Percentiles rank a stretch among this genome's conserved stretches.
phyloP scores from a whole-genome alignment of 73 alveolate genomes.

The Paramecium pentaurelia region DNA sequence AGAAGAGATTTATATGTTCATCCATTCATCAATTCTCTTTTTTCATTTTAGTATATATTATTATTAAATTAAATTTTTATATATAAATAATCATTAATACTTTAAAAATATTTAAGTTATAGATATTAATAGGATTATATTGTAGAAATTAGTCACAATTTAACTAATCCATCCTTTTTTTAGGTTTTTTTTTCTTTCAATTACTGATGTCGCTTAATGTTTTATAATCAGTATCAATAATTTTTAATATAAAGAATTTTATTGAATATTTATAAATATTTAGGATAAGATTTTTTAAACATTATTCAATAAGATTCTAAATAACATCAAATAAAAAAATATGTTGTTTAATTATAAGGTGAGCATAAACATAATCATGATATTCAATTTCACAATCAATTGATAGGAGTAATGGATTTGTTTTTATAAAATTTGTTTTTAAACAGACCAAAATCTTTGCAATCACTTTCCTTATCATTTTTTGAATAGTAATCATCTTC shows the following conservation, averaged over 20 bases:
- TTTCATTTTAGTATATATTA: too few species aligned
- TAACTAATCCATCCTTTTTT: background rate
- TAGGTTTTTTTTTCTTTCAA: background rate
- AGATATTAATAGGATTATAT: background rate
- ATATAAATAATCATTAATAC: too few species aligned
- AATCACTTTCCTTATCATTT: background rate
- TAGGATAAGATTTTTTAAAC: background rate
- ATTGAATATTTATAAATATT: background rate
- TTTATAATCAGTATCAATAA: background rate
- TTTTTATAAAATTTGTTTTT: background rate
- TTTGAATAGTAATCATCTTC: background rate
- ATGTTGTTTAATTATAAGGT: background rate
- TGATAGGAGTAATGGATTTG: background rate
- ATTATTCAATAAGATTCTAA: background rate
- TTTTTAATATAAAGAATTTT: too few species aligned
- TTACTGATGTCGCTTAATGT: background rate
- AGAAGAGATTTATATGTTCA: background rate
- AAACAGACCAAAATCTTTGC: background rate
- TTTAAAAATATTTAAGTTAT: too few species aligned
- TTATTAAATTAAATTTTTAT: too few species aligned
- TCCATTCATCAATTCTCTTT: background rate
- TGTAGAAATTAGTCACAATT: background rate
- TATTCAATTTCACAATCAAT: background rate
- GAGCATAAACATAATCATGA: background rate
- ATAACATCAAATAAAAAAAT: background rate